Evolutionary conservation across 2,329 filamentous ascomycete species (phyloP), one percentile per base, ranked within the genome.

Genomic region (Penicillium palitans): DNA sequence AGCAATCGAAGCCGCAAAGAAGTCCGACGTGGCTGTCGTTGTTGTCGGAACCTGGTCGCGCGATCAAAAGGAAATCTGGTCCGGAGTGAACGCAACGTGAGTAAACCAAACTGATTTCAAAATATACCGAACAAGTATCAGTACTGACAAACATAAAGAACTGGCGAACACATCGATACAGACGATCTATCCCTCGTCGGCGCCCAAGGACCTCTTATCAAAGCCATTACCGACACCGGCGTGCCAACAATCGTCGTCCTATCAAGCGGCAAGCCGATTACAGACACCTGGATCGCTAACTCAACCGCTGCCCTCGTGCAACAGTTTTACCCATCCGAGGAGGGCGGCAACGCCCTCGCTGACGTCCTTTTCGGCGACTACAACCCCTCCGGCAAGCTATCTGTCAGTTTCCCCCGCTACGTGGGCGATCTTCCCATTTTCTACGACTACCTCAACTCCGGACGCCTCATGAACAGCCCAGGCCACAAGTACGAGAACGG

Each of bases 1-100:
- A 66, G 89, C 89, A 7, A 73, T 91, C n/a, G 77, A 83, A 0
- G 84, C 84, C 0, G 88, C 88, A 1, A 77, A 86, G 66, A 81
- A 81, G 10, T 87, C 88, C 3, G 89, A 91, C 66, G 84, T 91
- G 2, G 88, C 89, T 6, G 81, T 91, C 6, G 87, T 91, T 0
- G 79, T 91, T 0, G 88, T 91, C 1, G 89, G 89, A 33, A 91
- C 89, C 9, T 91, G 88, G 89, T 86, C 84, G 27, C 83, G 88
- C 49, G 89, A 92, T 67, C 88, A 91, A 69, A 78, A 80, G 52
- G 84, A 91, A 71, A 83, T 91, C 3, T 91, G 88, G 89, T 72
- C 77, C 56, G 86, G 86, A 0, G 71, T 90, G 3, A 91, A 91
- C 64, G 88, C 87, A 29, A 91, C 88, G 55, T 74, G 60, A 65